These are phyloP conservation scores for Xylaria sp. DNA, from an alignment of 2,329 filamentous ascomycete genomes.

Conservation along the genomic window DNA sequence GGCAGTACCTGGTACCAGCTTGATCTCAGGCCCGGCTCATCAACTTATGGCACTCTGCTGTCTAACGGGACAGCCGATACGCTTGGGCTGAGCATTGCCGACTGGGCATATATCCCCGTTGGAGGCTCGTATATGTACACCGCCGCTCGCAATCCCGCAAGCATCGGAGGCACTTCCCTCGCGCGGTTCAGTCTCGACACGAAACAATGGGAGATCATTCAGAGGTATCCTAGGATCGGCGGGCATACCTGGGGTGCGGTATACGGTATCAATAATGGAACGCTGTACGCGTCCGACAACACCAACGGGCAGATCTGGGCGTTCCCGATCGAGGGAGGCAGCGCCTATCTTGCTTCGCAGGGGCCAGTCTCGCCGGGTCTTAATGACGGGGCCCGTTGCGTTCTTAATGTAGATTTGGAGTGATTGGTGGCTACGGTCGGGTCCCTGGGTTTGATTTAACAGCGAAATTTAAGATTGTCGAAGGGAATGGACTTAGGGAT, in stretches of 20 bases:
- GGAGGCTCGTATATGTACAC: conserved; percentile 32
- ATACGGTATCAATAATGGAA: conserved; percentile 39
- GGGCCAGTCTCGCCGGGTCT: conserved; percentile 25
- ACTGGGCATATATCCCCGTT: conserved; percentile 39
- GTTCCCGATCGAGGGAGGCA: conserved; percentile 31
- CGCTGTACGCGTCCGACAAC: conserved; percentile 38
- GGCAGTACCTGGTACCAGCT: conserved; percentile 34
- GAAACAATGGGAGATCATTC: conserved; percentile 30
- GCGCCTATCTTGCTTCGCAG: conserved; percentile 29
- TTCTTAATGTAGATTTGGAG: conserved; percentile 31
- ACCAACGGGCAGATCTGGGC: conserved; percentile 35
- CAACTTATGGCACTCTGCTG: conserved; percentile 31
- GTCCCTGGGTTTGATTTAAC: no score
- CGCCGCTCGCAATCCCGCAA: conserved; percentile 11
- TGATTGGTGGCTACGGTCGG: not conserved
- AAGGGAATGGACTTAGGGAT: no score
- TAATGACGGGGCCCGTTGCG: conserved; percentile 40
- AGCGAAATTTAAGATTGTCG: no score
- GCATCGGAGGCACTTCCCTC: conserved; percentile 26
- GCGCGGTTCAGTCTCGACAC: conserved; percentile 32
- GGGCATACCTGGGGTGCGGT: conserved; percentile 32
- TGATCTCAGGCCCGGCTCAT: conserved; percentile 32
- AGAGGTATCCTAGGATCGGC: conserved; percentile 23
- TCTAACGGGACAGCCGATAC: conserved; percentile 30
- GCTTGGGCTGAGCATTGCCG: conserved; percentile 29